Base-by-base conservation (phyloP, 192 early-diverging fungal genomes). In the Dissophora globulifera region DNA sequence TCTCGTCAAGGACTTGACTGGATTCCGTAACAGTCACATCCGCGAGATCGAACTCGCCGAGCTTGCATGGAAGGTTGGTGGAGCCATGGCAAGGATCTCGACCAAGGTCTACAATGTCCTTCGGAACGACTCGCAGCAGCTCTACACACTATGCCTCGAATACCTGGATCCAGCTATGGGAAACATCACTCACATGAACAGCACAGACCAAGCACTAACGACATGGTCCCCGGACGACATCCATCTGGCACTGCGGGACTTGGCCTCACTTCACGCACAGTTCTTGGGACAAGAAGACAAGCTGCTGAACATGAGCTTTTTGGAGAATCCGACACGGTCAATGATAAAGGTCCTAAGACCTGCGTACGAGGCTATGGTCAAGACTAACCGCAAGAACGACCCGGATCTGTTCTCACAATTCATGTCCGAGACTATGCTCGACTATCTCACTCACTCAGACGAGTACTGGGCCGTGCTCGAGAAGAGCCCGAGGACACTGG, bases 81-180 rank as follows among this genome's bases (percentile, higher is more conserved):
- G 72, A 9, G 58, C 72, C 4, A 76, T 76, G 58, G 62, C 50
- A 10, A 50, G 33, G 16, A 67, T 76, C 33, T 76, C 72, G 19
- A 61, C 72, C 51, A 76, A 76, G 26, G 72, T 76, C 52, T 76
- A 76, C 46, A 76, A 76, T 25, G 58, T 67, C 52, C 72, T 76
- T 16, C 63, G 72, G 11, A 76, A 76, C 52, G 72, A 76, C 26
- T 29, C 48, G 13, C 62, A 76, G 22, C 72, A 76, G 43, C 49
- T 76, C 4, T 76, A 76, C 25, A 64, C 72, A 6, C 72, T 76
- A 19, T 76, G 72, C 19, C 61, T 76, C 29, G 72, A 76, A 22
- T 76, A 62, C 51, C 45, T 76, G 9, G 23, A 76, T 40, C 72
- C 72, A 3, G 38, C 35, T 15, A 22, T 25, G 42, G 63, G 63